Evolutionary conservation across 306 rosid genomes (phyloP).

Genomic region (Astragalus glycyphyllos): DNA sequence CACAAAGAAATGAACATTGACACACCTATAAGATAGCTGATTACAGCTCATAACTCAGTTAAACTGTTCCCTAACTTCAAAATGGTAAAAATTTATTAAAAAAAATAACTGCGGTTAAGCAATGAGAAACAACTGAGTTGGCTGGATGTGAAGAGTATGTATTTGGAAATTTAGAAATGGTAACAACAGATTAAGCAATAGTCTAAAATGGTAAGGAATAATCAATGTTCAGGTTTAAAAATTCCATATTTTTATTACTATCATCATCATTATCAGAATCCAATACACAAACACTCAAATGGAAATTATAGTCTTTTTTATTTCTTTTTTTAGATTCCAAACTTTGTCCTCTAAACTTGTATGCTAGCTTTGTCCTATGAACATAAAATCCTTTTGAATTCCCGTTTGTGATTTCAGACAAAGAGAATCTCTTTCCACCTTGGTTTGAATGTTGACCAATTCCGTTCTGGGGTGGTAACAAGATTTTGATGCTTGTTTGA

Average conservation of each 20-base stretch:
- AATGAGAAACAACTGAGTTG: slow-evolving; percentile 38
- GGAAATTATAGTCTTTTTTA: slow-evolving; percentile 1
- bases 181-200: slow-evolving; percentile 21
- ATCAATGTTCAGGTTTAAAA: slow-evolving; percentile 62
- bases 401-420: not conserved
- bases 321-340: not conserved
- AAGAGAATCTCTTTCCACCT: not conserved
- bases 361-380: not conserved
- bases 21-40: slow-evolving; percentile 28
- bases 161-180: slow-evolving; percentile 17
- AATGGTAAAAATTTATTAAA: slow-evolving; percentile 36
- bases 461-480: not conserved
- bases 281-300: slow-evolving; percentile 13
- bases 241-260: slow-evolving; percentile 45
- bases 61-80: slow-evolving; percentile 24
- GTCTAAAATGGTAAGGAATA: slow-evolving; percentile 33
- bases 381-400: no score
- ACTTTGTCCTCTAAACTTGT: slow-evolving; percentile 44
- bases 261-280: slow-evolving; percentile 32
- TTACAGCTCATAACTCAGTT: slow-evolving; percentile 50
- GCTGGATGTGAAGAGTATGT: not conserved
- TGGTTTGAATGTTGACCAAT: slow-evolving; percentile 34
- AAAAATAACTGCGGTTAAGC: slow-evolving; percentile 42
- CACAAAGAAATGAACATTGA: slow-evolving; percentile 8
- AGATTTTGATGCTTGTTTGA: slow-evolving; percentile 9